Percentiles rank a stretch among this genome's conserved stretches.
Conservation (phyloP, 2,329 filamentous ascomycete species). For the Beauveria medogensis region DNA sequence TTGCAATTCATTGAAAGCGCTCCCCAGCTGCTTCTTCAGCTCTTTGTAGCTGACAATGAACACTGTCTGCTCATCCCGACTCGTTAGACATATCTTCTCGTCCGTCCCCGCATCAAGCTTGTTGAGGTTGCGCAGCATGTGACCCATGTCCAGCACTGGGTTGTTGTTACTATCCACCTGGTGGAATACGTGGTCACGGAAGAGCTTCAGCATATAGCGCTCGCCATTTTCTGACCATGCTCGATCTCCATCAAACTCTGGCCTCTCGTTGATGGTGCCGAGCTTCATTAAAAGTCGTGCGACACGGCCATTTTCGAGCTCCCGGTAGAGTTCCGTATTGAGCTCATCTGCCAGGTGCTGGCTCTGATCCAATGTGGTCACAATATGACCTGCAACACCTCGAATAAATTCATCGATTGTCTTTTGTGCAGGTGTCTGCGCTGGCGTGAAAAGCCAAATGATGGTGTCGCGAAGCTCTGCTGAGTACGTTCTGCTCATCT, state of each 20-base stretch:
- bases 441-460: conserved; percentile 68
- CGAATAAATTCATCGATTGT: conserved; percentile 71
- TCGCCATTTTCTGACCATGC: conserved; percentile 90
- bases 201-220: conserved; percentile 86
- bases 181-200: conserved; percentile 95
- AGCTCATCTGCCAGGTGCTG: conserved; percentile 74
- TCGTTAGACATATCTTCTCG: conserved; percentile 78
- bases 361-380: conserved; percentile 65
- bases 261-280: conserved; percentile 80
- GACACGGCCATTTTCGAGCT: conserved; percentile 83
- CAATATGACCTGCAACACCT: conserved; percentile 70
- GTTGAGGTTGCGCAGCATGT: conserved; percentile 80
- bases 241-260: conserved; percentile 69
- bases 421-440: conserved; percentile 50
- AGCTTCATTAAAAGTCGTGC: conserved; percentile 76
- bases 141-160: conserved; percentile 76
- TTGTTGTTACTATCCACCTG: conserved; percentile 81
- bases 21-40: conserved; percentile 58
- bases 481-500: conserved; percentile 69
- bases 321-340: conserved; percentile 62
- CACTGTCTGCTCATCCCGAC: conserved; percentile 81
- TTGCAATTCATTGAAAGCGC: conserved; percentile 50
- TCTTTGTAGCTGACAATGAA: conserved; percentile 89
- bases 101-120: conserved; percentile 87
- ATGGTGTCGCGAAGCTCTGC: conserved; percentile 71